phyloP scores from a whole-genome alignment of 345 rosid genomes.

The Eucalyptus cloeziana region DNA sequence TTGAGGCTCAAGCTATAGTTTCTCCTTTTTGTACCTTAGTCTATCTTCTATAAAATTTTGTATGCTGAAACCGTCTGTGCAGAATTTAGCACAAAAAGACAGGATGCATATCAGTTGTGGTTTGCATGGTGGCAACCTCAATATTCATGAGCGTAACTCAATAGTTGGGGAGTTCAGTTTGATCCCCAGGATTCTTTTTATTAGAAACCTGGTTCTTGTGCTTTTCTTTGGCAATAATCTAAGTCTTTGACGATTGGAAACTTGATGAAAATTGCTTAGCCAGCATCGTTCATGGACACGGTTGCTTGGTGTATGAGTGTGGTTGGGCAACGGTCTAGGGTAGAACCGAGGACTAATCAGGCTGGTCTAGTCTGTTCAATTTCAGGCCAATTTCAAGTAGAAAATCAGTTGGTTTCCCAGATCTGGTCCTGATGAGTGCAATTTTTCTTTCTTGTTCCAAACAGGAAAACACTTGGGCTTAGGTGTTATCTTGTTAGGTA shows the following conservation, averaged over 20 bases:
- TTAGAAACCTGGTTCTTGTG: neutral
- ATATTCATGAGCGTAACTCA: neutral
- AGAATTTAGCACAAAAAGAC: neutral
- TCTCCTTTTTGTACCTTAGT: neutral
- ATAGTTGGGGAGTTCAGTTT: neutral
- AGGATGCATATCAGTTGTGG: neutral
- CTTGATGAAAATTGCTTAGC: neutral
- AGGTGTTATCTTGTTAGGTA: neutral
- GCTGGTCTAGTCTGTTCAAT: neutral
- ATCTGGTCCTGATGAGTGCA: neutral
- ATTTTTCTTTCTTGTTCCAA: neutral
- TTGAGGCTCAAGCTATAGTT: neutral
- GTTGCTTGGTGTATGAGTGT: neutral
- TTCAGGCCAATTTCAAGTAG: neutral
- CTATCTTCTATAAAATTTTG: neutral
- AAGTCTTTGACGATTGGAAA: neutral
- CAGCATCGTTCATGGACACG: neutral
- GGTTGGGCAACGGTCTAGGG: neutral
- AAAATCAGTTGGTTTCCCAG: neutral
- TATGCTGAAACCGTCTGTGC: neutral
- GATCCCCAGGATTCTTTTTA: neutral
- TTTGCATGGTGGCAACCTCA: neutral
- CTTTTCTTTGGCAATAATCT: neutral
- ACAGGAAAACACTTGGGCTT: neutral
- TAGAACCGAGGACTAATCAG: neutral